A percentile compares a stretch with the other conserved stretches of the same genome.
Conservation (phyloP, 2,329 filamentous ascomycete genomes). For the Colletotrichum destructivum region DNA sequence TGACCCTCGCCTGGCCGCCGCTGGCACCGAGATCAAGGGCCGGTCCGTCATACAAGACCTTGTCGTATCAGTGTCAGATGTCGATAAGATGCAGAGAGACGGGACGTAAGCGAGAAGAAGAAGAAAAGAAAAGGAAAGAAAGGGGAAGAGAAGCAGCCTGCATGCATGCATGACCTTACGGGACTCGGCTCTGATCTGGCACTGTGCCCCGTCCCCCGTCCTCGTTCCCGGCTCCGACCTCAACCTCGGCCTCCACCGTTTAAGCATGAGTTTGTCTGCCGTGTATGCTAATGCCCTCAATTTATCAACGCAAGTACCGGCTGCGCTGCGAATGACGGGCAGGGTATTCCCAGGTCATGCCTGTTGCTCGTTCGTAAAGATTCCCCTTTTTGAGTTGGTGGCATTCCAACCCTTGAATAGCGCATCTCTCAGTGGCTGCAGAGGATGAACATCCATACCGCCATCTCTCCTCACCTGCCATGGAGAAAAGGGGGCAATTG, state of each 20-base stretch:
- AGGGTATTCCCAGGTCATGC: conserved; percentile 13
- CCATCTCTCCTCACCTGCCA: conserved; percentile 17
- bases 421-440: conserved; percentile 10
- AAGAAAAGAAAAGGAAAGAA: neutral
- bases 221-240: too few relatives aligned
- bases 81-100: conserved; percentile 10
- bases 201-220: neutral
- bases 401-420: conserved; percentile 6
- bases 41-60: conserved; percentile 26
- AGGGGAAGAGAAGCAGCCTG: too few relatives aligned
- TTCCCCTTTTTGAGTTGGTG: conserved; percentile 37
- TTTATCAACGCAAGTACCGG: conserved; percentile 18
- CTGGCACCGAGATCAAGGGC: conserved; percentile 27
- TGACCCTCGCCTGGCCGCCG: neutral
- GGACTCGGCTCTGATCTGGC: conserved; percentile 9
- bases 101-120: conserved; percentile 1
- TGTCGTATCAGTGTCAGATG: conserved; percentile 24
- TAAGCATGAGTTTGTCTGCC: conserved; percentile 33
- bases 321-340: conserved; percentile 18
- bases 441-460: conserved; percentile 1
- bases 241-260: conserved; percentile 17
- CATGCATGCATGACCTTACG: neutral
- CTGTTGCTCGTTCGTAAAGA: conserved; percentile 36
- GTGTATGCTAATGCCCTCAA: neutral
- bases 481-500: conserved; percentile 9